Conservation (phyloP, 495 filamentous ascomycete genomes). For the Penicillium crystallinum region DNA sequence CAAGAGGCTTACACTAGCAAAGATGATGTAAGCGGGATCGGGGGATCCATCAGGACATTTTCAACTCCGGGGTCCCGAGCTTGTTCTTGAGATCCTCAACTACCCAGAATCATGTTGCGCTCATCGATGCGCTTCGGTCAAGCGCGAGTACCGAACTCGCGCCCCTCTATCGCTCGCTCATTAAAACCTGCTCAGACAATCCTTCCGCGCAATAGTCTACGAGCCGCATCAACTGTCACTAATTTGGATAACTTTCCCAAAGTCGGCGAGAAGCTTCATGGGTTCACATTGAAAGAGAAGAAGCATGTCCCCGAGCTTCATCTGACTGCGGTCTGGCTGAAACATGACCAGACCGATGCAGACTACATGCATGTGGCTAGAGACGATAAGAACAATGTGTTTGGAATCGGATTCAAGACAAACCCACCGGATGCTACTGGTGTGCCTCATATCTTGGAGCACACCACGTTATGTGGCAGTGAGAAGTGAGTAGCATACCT, state of each 20-base stretch:
- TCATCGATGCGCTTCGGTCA: constrained; percentile 27
- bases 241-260: constrained; percentile 66
- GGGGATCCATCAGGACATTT: background rate
- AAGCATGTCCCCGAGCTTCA: constrained; percentile 94
- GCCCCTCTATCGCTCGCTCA: constrained; percentile 17
- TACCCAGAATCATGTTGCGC: constrained; percentile 28
- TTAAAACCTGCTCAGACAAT: constrained; percentile 12
- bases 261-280: constrained; percentile 79
- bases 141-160: constrained; percentile 23
- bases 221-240: constrained; percentile 62
- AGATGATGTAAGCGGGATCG: constrained; percentile 2
- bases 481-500: constrained; percentile 60
- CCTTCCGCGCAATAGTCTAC: constrained; percentile 42
- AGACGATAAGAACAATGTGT: constrained; percentile 98
- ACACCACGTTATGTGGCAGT: constrained; percentile 95
- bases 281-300: constrained; percentile 81
- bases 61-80: background rate
- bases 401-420: constrained; percentile 97
- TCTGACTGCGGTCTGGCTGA: constrained; percentile 80
- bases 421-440: constrained; percentile 96
- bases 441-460: constrained; percentile 94
- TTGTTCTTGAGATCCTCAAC: background rate
- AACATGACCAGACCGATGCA: constrained; percentile 89
- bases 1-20: constrained; percentile 1
- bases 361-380: constrained; percentile 92